Evolutionary conservation across 106 monocot species (phyloP).

Genomic region (Phalaenopsis equestris): DNA sequence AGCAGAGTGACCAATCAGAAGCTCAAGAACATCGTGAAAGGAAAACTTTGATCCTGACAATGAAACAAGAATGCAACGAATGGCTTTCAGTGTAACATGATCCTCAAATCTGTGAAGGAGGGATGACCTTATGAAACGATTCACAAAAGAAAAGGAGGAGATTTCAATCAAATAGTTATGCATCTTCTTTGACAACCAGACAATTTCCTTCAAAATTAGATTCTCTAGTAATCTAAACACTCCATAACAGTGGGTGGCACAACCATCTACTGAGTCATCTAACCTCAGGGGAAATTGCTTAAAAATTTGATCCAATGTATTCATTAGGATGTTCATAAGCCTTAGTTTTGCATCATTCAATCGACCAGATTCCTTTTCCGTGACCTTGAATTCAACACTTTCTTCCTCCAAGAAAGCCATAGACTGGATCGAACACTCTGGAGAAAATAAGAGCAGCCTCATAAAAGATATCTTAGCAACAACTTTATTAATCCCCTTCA

Average conservation of each 20-base stretch:
- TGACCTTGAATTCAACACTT: conserved; percentile 6
- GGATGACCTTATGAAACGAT: conserved; percentile 58
- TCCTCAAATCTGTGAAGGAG: conserved; percentile 78
- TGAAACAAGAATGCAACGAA: conserved; percentile 48
- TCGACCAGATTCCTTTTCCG: conserved; percentile 26
- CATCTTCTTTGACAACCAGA: conserved; percentile 39
- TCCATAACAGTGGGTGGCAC: conserved; percentile 11
- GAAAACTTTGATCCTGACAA: conserved; percentile 40
- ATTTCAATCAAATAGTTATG: conserved; percentile 20
- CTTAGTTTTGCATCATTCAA: conserved; percentile 38
- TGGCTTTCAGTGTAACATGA: conserved; percentile 55
- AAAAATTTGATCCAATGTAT: conserved; percentile 40
- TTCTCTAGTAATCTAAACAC: conserved; percentile 50
- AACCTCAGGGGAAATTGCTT: conserved; percentile 27
- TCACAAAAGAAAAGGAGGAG: conserved; percentile 43
- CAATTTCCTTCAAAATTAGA: conserved; percentile 56
- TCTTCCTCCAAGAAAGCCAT: conserved; percentile 9
- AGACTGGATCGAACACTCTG: conserved; percentile 8
- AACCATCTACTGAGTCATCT: conserved; percentile 2
- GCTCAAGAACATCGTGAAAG: conserved; percentile 47
- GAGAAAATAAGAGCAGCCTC: conserved; percentile 55
- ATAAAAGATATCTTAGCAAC: conserved; percentile 62
- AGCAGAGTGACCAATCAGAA: conserved; percentile 73
- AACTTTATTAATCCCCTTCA: conserved; percentile 42
- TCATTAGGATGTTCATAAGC: conserved; percentile 52